Evolutionary conservation across 495 filamentous ascomycete genomes (phyloP).

Genomic region (Aspergillus egyptiacus): DNA sequence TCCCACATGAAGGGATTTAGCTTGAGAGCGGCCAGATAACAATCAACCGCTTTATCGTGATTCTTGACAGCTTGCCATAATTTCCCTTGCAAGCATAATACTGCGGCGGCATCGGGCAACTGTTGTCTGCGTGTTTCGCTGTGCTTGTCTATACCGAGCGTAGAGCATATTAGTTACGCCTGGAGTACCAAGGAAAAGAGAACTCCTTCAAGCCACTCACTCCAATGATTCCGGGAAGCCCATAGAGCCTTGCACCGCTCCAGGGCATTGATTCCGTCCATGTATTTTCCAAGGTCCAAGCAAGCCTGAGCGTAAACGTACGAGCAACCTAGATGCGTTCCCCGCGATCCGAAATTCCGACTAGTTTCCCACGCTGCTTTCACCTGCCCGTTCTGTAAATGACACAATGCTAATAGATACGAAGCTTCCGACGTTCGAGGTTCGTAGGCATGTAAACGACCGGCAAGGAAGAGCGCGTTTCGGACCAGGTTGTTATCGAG

Average conservation of each 20-base stretch:
- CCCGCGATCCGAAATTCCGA: conserved; percentile 55
- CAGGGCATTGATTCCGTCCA: conserved; percentile 73
- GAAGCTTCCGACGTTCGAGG: conserved; percentile 68
- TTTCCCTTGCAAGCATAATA: conserved; percentile 76
- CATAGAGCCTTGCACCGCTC: conserved; percentile 68
- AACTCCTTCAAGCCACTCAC: too few species aligned
- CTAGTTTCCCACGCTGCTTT: conserved; percentile 69
- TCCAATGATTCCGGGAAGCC: conserved; percentile 64
- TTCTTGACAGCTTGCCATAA: conserved; percentile 77
- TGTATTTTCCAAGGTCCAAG: conserved; percentile 65
- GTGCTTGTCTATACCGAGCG: conserved; percentile 56
- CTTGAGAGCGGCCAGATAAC: conserved; percentile 82
- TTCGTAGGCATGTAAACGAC: conserved; percentile 78
- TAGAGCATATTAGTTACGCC: too few species aligned
- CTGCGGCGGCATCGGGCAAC: conserved; percentile 77
- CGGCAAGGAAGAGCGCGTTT: conserved; percentile 88
- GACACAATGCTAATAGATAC: conserved; percentile 77
- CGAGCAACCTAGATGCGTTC: conserved; percentile 75
- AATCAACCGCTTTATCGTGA: conserved; percentile 69
- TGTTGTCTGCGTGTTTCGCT: conserved; percentile 57
- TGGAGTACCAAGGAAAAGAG: too few species aligned
- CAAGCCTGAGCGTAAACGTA: conserved; percentile 90
- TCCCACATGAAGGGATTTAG: conserved; percentile 98
- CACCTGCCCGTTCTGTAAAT: conserved; percentile 73
- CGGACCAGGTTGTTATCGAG: conserved; percentile 83